A percentile compares a stretch with the other conserved stretches of the same genome.
These are phyloP conservation scores for Claviceps spartinae DNA, from an alignment of 2,329 filamentous ascomycete species.

Conservation along the genomic window DNA sequence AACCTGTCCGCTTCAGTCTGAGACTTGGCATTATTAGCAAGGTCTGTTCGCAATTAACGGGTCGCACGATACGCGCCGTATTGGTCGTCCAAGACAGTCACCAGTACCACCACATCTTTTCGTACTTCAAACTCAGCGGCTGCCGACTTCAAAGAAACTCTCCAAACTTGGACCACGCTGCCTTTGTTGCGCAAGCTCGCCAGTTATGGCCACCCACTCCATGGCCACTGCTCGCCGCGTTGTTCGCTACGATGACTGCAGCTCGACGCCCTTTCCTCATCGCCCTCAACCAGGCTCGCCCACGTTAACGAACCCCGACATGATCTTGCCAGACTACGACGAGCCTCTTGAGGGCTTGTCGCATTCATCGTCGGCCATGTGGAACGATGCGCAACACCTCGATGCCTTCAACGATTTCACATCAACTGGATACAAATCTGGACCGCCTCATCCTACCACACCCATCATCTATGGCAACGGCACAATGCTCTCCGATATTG, in stretches of 20 bases:
- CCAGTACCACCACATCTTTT: neutral
- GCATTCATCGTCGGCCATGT: slow-evolving; percentile 37
- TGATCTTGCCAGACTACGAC: slow-evolving; percentile 75
- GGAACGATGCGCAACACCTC: slow-evolving; percentile 32
- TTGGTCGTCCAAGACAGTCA: neutral
- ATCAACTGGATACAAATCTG: slow-evolving; percentile 25
- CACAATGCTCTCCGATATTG: slow-evolving; percentile 55
- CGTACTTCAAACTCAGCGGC: neutral
- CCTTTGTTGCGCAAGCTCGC: neutral
- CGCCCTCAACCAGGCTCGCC: slow-evolving; percentile 54
- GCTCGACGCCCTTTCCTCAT: slow-evolving; percentile 21
- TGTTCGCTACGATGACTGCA: slow-evolving; percentile 16
- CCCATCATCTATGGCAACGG: slow-evolving; percentile 58
- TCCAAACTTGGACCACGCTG: neutral
- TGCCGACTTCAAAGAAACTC: neutral
- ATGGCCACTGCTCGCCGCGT: slow-evolving; percentile 14
- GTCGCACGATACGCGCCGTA: neutral
- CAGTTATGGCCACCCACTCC: slow-evolving; percentile 19
- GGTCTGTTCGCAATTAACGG: neutral
- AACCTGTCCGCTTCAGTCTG: neutral
- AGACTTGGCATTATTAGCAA: neutral
- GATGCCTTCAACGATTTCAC: slow-evolving; percentile 28
- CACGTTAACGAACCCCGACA: slow-evolving; percentile 83
- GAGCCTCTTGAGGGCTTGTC: slow-evolving; percentile 38
- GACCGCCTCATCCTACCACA: slow-evolving; percentile 39